phyloP scores from a whole-genome alignment of 768 basidiomycete species.

The Suillus brevipes region DNA sequence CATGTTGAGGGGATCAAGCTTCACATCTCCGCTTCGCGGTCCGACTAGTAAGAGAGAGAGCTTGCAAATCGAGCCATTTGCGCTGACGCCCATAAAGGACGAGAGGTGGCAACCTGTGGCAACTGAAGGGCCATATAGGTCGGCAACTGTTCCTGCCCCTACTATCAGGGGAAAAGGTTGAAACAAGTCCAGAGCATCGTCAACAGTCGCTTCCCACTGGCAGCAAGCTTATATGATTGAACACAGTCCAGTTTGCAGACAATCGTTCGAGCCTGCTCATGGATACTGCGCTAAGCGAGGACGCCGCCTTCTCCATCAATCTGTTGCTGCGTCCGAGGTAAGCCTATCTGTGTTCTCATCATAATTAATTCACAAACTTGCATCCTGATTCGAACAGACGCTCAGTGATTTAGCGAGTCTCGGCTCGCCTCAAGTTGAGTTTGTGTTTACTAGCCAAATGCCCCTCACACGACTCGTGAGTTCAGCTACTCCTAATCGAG shows the following conservation, averaged over 20 bases:
- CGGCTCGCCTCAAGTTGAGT: background rate
- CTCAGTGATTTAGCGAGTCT: background rate
- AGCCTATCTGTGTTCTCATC: background rate
- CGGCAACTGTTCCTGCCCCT: background rate
- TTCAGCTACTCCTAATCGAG: background rate
- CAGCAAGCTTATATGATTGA: background rate
- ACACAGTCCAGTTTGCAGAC: background rate
- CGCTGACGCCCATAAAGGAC: conserved; percentile 24
- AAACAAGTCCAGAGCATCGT: background rate
- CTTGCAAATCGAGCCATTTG: background rate
- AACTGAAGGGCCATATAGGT: background rate
- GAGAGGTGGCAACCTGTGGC: conserved; percentile 13
- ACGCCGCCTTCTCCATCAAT: background rate
- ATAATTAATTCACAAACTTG: background rate
- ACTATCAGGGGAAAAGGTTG: background rate
- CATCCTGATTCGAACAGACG: background rate
- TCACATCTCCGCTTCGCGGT: conserved; percentile 22
- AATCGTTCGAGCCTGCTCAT: background rate
- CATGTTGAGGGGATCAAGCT: conserved; percentile 16
- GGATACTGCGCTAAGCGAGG: background rate
- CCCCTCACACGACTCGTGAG: background rate
- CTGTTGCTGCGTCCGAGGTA: conserved; percentile 1
- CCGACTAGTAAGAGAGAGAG: background rate
- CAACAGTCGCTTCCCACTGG: background rate
- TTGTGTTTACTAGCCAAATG: background rate